Base-by-base conservation (phyloP, 176 grass and related monocot species). In the Rhynchospora pubera region DNA sequence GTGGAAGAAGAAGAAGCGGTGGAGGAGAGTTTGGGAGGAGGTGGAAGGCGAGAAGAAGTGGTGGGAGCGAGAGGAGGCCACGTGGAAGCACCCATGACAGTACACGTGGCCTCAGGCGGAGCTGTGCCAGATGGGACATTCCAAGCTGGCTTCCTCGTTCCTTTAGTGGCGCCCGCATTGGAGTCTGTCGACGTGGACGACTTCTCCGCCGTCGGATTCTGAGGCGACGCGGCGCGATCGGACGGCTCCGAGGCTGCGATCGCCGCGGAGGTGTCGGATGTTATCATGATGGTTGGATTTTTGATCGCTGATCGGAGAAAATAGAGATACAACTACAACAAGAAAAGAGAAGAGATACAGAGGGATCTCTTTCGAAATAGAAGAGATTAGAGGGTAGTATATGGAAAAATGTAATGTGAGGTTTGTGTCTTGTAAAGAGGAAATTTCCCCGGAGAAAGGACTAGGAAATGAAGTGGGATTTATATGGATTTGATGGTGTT, bases 61-160 rank as follows among this genome's bases (percentile, higher is more conserved):
- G 32, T 16, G 0, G 79, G 87, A 5, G 48, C 46, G 7, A 94
- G 91, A 65, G 91, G 72, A 1, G 94, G 91, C 91, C 94, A 92
- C 7, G 88, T 85, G 9, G 69, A 87, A 0, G 84, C 83, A 5
- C 89, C 86, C 80, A 26, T 34, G 62, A 22, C 45, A n/a, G 84
- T 2, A 46, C n/a, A 62, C 19, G 55, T 43, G 0, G 52, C 72
- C 3, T 65, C 79, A 1, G 68, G 28, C 7, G 42, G 71, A 18
- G 48, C 12, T 5, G 84, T 87, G 82, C 7, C 22, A 51, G 85
- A 62, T 39, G 79, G 83, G 66, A 89, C 66, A 57, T 78, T 91
- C 94, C 91, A 93, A 72, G 76, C 87, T 32, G 83, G 80, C 87
- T 89, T 93, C 72, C 82, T 83, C 57, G n/a, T n/a, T n/a, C 57